Base-by-base conservation (phyloP, 1,139 yeast species). In the Lodderomyces pseudojiufengensis region DNA sequence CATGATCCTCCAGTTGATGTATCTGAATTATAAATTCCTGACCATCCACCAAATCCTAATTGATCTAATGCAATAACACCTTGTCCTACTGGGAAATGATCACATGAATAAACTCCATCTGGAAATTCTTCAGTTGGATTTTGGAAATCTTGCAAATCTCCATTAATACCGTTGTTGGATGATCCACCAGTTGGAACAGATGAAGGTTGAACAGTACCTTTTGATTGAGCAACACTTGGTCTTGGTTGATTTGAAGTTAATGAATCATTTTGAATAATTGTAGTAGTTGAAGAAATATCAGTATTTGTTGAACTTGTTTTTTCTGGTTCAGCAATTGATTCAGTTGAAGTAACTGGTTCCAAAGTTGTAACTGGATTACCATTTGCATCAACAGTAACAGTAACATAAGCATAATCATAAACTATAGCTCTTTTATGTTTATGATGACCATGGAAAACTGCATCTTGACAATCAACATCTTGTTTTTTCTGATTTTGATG, bases 21-120 rank as follows among this genome's bases (percentile, higher is more conserved):
- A 56, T 78, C 75, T 45, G 71, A 59, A 57, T 78, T 65, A 27
- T 41, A 35, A 55, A 92, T 76, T 40, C 96, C 87, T 37, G 97
- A 78, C 95, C 95, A 92, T 50, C 98, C 98, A 49, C 92, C 95
- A 35, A 46, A 42, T 28, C 47, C 50, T 34, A 47, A 44, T 35
- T 55, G 53, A 66, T 84, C 84, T 38, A 90, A 68, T 30, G 90
- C 61, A 53, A 92, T 71, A 44, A 92, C 96, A 73, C 97, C 97
- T 57, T 87, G 78, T 48, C 95, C 95, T 23, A 81, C 63, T 59
- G 97, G 97, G 80, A 92, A 87, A 34, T 68, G 54, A 45, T 78
- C 66, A 73, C 98, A 92, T 46, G 74, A 63, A 59, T 80, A 63
- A 41, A 73, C 74, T 56, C 97, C 97, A 57, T 92, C 97, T 59